Conservation (phyloP, 441 rosid species). For the Gossypium schwendimanii region DNA sequence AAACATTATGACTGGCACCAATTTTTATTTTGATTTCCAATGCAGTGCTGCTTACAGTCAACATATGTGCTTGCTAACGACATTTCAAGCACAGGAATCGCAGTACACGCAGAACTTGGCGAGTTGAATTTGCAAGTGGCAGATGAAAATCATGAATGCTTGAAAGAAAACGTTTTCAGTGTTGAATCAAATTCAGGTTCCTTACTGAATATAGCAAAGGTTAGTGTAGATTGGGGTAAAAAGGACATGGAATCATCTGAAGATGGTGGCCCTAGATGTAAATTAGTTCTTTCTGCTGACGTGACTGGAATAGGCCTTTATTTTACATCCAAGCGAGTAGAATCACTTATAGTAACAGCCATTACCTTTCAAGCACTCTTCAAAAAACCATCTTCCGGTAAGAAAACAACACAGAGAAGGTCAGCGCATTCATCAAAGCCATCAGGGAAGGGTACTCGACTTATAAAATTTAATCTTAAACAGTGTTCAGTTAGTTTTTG, state of each 20-base stretch:
- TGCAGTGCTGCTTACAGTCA: slow-evolving; percentile 89
- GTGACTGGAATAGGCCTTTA: slow-evolving; percentile 77
- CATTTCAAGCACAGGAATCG: slow-evolving; percentile 63
- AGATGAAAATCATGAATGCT: slow-evolving; percentile 87
- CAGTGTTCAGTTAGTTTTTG: slow-evolving; percentile 64
- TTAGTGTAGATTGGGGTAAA: slow-evolving; percentile 88
- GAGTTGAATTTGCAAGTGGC: slow-evolving; percentile 84
- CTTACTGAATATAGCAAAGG: slow-evolving; percentile 75
- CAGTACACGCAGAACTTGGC: slow-evolving; percentile 89
- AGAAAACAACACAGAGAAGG: slow-evolving; percentile 45
- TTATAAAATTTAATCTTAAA: slow-evolving; percentile 72
- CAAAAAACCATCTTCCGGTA: slow-evolving; percentile 51
- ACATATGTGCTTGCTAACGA: slow-evolving; percentile 88
- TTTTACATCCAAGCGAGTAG: slow-evolving; percentile 67
- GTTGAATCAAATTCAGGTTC: slow-evolving; percentile 92
- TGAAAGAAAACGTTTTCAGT: slow-evolving; percentile 68
- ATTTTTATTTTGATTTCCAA: slow-evolving; percentile 11
- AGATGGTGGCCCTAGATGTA: slow-evolving; percentile 49
- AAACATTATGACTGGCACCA: slow-evolving; percentile 2
- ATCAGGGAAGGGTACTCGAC: slow-evolving; percentile 80
- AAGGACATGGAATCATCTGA: slow-evolving; percentile 66
- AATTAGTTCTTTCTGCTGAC: slow-evolving; percentile 74
- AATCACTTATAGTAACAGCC: slow-evolving; percentile 69
- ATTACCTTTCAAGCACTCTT: slow-evolving; percentile 68
- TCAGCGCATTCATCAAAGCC: slow-evolving; percentile 48